Evolutionary conservation across 2,329 filamentous ascomycete species (phyloP).

Genomic region (Diplodia sapinea): DNA sequence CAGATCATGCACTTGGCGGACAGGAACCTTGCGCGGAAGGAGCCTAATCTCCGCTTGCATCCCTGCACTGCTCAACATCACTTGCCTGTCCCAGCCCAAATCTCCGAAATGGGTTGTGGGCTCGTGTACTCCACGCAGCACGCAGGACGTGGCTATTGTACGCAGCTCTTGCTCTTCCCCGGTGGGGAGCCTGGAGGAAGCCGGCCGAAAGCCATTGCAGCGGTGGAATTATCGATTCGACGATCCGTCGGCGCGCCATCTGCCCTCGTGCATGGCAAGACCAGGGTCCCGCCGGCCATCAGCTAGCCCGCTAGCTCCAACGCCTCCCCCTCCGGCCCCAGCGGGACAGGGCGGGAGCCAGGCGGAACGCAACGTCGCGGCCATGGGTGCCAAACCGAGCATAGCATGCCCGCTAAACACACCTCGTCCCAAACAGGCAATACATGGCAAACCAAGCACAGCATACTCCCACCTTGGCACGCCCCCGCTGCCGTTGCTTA

Average conservation of each 20-base stretch:
- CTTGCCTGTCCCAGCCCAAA: constrained; percentile 10
- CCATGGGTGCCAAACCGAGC: background rate
- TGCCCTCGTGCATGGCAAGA: background rate
- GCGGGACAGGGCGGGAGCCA: constrained; percentile 12
- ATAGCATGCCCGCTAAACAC: constrained; percentile 1
- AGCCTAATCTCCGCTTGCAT: constrained; percentile 13
- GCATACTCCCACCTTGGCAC: background rate
- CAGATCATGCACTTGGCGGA: background rate
- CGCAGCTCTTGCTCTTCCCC: background rate
- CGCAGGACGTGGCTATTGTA: background rate
- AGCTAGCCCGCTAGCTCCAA: background rate
- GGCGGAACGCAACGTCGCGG: constrained; percentile 7
- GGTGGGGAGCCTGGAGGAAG: background rate
- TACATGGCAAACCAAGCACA: background rate
- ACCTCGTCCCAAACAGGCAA: background rate
- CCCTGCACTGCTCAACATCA: constrained; percentile 4
- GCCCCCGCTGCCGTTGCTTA: constrained; percentile 1
- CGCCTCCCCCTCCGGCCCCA: background rate
- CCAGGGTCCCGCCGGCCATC: background rate
- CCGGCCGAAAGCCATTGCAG: too few species aligned
- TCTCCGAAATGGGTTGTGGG: constrained; percentile 7
- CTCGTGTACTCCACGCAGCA: background rate
- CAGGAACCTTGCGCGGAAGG: constrained; percentile 13
- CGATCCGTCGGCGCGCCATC: constrained; percentile 21
- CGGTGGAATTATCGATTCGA: constrained; percentile 8